phyloP scores from a whole-genome alignment of 768 basidiomycete genomes.

The Kwoniella dendrophila region DNA sequence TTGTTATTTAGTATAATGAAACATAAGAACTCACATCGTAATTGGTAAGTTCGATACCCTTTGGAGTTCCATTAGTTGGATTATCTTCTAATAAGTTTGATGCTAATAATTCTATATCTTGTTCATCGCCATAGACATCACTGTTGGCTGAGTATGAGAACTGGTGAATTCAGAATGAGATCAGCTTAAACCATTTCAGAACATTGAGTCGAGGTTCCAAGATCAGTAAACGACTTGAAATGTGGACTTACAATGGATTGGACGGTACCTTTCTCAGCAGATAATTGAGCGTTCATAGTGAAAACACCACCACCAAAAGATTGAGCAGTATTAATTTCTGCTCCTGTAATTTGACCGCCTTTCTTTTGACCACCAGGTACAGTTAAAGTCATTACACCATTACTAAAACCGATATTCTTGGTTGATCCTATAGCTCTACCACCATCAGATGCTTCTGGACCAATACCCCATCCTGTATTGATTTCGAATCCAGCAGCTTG shows the following conservation, averaged over 20 bases:
- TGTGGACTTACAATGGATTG: conserved; percentile 21
- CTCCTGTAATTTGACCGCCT: conserved; percentile 15
- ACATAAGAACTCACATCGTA: conserved; percentile 17
- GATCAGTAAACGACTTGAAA: not conserved
- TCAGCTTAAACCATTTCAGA: no score
- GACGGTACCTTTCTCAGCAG: conserved; percentile 14
- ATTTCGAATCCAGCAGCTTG: not conserved
- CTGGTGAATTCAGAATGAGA: no score
- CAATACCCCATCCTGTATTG: not conserved
- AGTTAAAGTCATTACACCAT: conserved; percentile 12
- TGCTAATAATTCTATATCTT: conserved; percentile 16
- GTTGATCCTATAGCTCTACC: not conserved
- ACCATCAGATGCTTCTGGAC: conserved; percentile 2
- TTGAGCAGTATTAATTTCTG: conserved; percentile 16
- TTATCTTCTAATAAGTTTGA: conserved; percentile 7
- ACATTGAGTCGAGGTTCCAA: no score
- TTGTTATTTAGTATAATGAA: not conserved
- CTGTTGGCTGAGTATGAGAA: conserved; percentile 18
- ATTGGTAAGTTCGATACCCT: conserved; percentile 31
- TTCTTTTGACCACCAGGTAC: conserved; percentile 25
- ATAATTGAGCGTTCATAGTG: conserved; percentile 26
- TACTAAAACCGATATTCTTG: conserved; percentile 8
- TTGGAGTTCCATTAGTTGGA: not conserved
- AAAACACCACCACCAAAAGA: conserved; percentile 12
- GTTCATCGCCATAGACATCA: conserved; percentile 6